Percentiles rank a stretch among this genome's conserved stretches.
phyloP scores from a whole-genome alignment of 2,329 filamentous ascomycete species.

The Hymenoscyphus occultus region DNA sequence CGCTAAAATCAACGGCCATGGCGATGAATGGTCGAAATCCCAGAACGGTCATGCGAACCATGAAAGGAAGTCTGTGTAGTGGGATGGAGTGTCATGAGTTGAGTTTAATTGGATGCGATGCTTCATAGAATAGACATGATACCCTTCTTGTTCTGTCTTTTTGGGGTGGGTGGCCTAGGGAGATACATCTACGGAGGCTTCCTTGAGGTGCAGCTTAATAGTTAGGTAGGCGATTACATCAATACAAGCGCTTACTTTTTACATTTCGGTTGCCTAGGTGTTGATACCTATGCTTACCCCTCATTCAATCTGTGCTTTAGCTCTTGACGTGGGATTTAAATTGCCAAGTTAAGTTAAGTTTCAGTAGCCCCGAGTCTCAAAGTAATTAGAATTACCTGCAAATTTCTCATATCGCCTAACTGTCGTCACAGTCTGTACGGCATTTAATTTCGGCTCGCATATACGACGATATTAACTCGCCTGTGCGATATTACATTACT shows the following conservation, averaged over 20 bases:
- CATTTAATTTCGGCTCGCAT: no score
- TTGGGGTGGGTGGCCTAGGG: neutral
- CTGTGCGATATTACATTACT: no score
- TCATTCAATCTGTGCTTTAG: no score
- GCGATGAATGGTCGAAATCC: slow-evolving; percentile 13
- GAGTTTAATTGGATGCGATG: neutral
- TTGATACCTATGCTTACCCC: neutral
- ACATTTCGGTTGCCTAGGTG: neutral
- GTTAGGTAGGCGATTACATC: neutral
- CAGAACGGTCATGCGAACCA: slow-evolving; percentile 19
- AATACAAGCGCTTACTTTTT: neutral
- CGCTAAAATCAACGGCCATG: slow-evolving; percentile 10
- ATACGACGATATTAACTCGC: no score
- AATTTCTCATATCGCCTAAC: no score
- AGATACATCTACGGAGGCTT: neutral
- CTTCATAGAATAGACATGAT: slow-evolving; percentile 17
- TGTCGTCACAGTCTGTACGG: no score
- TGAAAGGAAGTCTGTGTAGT: slow-evolving; percentile 28
- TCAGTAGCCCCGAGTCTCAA: no score
- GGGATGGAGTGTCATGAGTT: neutral
- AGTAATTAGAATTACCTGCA: no score
- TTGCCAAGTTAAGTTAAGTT: no score
- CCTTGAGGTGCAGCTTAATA: neutral
- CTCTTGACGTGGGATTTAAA: no score
- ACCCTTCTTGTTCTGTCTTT: slow-evolving; percentile 11